Conservation (phyloP, 78 protist genomes). For the Monosiga brevicollis region DNA sequence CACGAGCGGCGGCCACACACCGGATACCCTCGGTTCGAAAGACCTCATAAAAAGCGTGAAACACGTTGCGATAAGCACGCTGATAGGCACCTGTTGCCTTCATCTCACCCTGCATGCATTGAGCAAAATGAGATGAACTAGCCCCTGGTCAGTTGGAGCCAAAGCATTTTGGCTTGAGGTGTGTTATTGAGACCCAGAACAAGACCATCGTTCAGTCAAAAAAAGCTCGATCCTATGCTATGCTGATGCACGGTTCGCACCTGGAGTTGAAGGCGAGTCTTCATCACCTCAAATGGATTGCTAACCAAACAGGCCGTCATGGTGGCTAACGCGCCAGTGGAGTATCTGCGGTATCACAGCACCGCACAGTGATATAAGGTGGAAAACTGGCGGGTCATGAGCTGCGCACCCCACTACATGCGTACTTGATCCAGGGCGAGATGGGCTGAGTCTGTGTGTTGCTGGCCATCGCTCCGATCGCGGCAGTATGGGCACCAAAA, state of each 20-base stretch:
- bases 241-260: background rate
- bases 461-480: no score
- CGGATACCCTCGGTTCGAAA: conserved; percentile 1
- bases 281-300: conserved; percentile 28
- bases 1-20: no score
- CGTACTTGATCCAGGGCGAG: background rate
- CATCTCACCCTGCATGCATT: conserved; percentile 15
- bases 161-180: no score
- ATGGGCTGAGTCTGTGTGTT: background rate
- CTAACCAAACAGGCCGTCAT: background rate
- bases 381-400: no score
- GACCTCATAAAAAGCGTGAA: background rate
- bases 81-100: background rate
- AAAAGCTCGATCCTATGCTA: background rate
- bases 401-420: background rate
- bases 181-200: background rate
- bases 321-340: background rate
- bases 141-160: no score
- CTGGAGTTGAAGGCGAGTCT: conserved; percentile 23
- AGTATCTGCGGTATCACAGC: background rate
- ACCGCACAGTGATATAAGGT: background rate
- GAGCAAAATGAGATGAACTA: background rate
- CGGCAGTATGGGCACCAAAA: background rate
- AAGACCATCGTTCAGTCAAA: background rate
- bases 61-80: background rate